These are phyloP conservation scores for Mucor racemosus DNA, from an alignment of 371 early-diverging fungal genomes.

Conservation along the genomic window DNA sequence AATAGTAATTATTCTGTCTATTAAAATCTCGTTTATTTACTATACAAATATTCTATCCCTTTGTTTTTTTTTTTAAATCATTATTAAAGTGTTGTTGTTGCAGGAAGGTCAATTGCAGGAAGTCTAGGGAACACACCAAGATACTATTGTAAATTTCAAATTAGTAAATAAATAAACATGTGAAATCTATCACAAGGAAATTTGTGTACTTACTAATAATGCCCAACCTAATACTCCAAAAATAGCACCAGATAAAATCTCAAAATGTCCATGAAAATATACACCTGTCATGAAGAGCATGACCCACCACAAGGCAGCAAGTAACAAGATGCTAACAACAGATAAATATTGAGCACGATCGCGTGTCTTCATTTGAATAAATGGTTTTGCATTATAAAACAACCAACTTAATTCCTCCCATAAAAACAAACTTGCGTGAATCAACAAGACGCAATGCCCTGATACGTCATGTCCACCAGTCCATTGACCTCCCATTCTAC, in stretches of 20 bases:
- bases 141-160: conserved; percentile 29
- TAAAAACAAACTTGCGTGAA: conserved; percentile 82
- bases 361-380: conserved; percentile 22
- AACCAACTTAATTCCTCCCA: conserved; percentile 69
- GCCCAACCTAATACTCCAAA: conserved; percentile 78
- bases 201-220: conserved; percentile 39
- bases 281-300: conserved; percentile 81
- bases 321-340: conserved; percentile 34
- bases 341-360: conserved; percentile 34
- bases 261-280: conserved; percentile 81
- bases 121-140: conserved; percentile 43
- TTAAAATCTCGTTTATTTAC: neutral
- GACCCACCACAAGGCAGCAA: conserved; percentile 69
- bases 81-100: conserved; percentile 9
- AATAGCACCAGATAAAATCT: conserved; percentile 71
- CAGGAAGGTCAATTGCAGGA: conserved; percentile 28
- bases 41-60: neutral
- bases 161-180: neutral
- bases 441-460: conserved; percentile 88
- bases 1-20: conserved; percentile 9
- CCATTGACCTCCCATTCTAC: conserved; percentile 75
- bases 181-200: neutral
- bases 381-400: conserved; percentile 30
- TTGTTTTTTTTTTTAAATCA: neutral
- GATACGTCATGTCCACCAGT: conserved; percentile 81